Evolutionary conservation across 768 basidiomycete genomes (phyloP), one percentile per base, ranked within the genome.

Genomic region (Dictyophora rubrovolvata): DNA sequence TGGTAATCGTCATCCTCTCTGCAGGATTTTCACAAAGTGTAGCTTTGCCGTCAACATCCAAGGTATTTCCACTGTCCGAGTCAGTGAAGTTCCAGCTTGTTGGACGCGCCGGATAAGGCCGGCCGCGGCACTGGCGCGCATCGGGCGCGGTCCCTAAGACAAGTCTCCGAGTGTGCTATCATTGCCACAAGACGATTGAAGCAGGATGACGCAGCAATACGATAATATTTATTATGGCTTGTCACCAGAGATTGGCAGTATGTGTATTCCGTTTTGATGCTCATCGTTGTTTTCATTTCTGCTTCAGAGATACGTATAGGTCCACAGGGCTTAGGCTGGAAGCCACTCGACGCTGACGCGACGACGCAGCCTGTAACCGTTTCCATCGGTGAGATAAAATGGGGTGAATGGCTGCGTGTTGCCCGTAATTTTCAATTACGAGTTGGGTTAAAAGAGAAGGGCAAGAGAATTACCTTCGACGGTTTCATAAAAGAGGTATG

Each of bases 251-350:
- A 68, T 83, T 51, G 93, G 93, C 66, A 94, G 93, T 96, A 66
- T 70, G 93, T 85, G 28, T 22, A 21, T 52, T 50, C 3, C 33
- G 42, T 9, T 56, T 18, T 33, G 28, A 23, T 54, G 48, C 37
- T 52, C 20, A 46, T 54, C 46, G 51, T 34, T 18, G 37, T 35
- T 52, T 21, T 28, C 35, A 14, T 28, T 55, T n/a, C 20, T n/a
- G 7, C 11, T 21, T 18, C 60, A 91, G 89, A 90, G 75, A 78
- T 98, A 62, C 92, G 96, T 63, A 78, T 99, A 65, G 93, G 93
- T 11, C 68, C 78, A 51, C 89, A 85, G 64, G 96, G 96, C 49
- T 85, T 98, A 76, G 96, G 92, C 5, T 98, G 96, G 96, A 97
- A 79, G 66, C 64, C 70, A 5, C 66, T 69, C 20, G 62, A 86